Base-by-base conservation (phyloP, 2,329 filamentous ascomycete genomes). In the Parafenestella ontariensis region DNA sequence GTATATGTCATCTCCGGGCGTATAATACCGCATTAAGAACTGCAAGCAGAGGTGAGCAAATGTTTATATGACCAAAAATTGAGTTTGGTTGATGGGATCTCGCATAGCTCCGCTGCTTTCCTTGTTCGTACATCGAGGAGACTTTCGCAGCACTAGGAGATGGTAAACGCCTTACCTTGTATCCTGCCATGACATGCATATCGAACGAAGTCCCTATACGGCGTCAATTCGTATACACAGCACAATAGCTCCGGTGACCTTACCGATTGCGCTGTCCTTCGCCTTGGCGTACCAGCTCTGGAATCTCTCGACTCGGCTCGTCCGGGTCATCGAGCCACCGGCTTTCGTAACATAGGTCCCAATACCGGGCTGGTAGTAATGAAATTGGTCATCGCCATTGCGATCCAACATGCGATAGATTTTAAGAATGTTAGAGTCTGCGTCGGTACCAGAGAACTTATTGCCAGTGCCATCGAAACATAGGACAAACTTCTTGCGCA, bases 111-210 rank as follows among this genome's bases (percentile, higher is more conserved):
- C 9, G 24, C 5, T 26, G 24, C 9, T 5, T 26, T 26, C 24
- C 9, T 26, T 26, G 5, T 26, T 26, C n/a, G n/a, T n/a, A n/a
- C n/a, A n/a, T n/a, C n/a, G n/a, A n/a, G n/a, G n/a, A n/a, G n/a
- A n/a, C n/a, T n/a, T n/a, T n/a, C n/a, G n/a, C n/a, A n/a, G n/a
- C n/a, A n/a, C n/a, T n/a, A n/a, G n/a, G n/a, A n/a, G n/a, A n/a
- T n/a, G n/a, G n/a, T n/a, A n/a, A n/a, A n/a, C n/a, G n/a, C 41
- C 92, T 79, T 71, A 93, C 91, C 49, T 87, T 87, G 75, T 95
- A 95, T 1, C 90, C 91, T 7, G 88, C 90, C 64, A 95, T 90
- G 10, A 95, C 91, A 76, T 95, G 91, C 52, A 91, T 83, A 62
- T 89, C 90, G 60, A 96, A 94, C 0, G 88, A 91, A 0, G 89